Percentiles rank a stretch among this genome's conserved stretches.
phyloP scores from a whole-genome alignment of 192 early-diverging fungal species.

The Entophlyctis luteolus region DNA sequence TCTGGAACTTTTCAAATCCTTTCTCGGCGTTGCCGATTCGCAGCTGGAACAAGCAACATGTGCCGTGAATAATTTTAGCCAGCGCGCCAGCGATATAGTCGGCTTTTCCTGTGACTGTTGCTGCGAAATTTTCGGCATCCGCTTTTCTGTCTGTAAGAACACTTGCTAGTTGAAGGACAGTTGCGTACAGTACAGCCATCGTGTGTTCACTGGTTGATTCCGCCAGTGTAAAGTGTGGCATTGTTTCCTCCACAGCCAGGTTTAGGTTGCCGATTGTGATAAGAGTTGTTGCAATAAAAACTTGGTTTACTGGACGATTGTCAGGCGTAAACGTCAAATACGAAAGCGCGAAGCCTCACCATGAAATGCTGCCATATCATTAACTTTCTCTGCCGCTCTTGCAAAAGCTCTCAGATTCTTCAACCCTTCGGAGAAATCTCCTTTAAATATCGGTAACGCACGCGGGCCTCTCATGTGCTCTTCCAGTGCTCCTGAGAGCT shows the following conservation, averaged over 20 bases:
- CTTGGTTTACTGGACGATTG: slow-evolving; percentile 2
- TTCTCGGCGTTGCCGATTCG: slow-evolving; percentile 6
- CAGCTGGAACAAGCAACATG: background rate
- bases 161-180: background rate
- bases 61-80: slow-evolving; percentile 14
- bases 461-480: background rate
- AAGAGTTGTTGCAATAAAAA: slow-evolving; percentile 12
- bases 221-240: slow-evolving; percentile 2
- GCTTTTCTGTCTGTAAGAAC: slow-evolving; percentile 11
- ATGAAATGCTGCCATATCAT: slow-evolving; percentile 11
- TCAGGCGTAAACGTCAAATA: background rate
- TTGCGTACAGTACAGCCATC: slow-evolving; percentile 9
- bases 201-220: slow-evolving; percentile 9
- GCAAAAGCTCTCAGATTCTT: slow-evolving; percentile 4
- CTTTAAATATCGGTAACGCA: slow-evolving; percentile 13
- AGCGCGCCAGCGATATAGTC: slow-evolving; percentile 2
- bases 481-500: background rate
- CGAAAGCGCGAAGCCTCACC: background rate
- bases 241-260: background rate
- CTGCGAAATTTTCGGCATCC: slow-evolving; percentile 1
- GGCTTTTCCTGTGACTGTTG: background rate
- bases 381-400: background rate
- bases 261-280: slow-evolving; percentile 6
- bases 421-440: slow-evolving; percentile 4
- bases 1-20: slow-evolving; percentile 13